phyloP scores from a whole-genome alignment of 2,329 filamentous ascomycete species.

The Chaetothyriales sp. region DNA sequence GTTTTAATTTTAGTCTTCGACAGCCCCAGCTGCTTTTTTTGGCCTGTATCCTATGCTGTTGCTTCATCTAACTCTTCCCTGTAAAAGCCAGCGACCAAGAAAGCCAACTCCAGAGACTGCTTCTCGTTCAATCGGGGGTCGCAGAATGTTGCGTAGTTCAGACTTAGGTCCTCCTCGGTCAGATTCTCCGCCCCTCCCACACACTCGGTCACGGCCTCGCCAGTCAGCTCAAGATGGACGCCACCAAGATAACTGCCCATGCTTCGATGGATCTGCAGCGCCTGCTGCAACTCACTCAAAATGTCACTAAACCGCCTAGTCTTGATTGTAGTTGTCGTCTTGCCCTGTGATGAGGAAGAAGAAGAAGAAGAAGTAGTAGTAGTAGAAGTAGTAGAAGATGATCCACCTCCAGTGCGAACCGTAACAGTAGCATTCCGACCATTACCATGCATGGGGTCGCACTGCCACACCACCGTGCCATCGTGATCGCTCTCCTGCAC shows the following conservation, averaged over 20 bases:
- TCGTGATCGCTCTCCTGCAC: slow-evolving; percentile 60
- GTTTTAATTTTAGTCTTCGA: not conserved
- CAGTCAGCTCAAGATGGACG: slow-evolving; percentile 87
- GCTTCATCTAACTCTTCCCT: slow-evolving; percentile 26
- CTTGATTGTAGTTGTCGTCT: slow-evolving; percentile 64
- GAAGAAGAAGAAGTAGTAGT: too few species aligned
- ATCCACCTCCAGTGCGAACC: slow-evolving; percentile 27
- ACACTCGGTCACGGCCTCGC: slow-evolving; percentile 92
- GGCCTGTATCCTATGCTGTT: not conserved
- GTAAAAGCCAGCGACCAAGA: slow-evolving; percentile 77
- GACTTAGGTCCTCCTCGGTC: slow-evolving; percentile 71
- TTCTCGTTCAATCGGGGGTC: slow-evolving; percentile 94
- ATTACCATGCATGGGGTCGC: slow-evolving; percentile 95
- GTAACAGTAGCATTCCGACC: slow-evolving; percentile 31
- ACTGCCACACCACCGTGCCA: slow-evolving; percentile 74
- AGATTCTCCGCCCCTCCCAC: slow-evolving; percentile 77
- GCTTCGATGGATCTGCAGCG: slow-evolving; percentile 69
- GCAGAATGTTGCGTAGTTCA: slow-evolving; percentile 92
- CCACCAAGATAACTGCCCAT: slow-evolving; percentile 78
- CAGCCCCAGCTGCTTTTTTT: not conserved
- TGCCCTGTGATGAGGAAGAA: slow-evolving; percentile 23
- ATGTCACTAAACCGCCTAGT: slow-evolving; percentile 85
- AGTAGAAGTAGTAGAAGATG: too few species aligned
- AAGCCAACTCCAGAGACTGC: slow-evolving; percentile 87
- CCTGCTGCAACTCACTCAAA: slow-evolving; percentile 69